A percentile compares a stretch with the other conserved stretches of the same genome.
Evolutionary conservation across 768 basidiomycete species (phyloP).

Genomic region (Calvatia gigantea): DNA sequence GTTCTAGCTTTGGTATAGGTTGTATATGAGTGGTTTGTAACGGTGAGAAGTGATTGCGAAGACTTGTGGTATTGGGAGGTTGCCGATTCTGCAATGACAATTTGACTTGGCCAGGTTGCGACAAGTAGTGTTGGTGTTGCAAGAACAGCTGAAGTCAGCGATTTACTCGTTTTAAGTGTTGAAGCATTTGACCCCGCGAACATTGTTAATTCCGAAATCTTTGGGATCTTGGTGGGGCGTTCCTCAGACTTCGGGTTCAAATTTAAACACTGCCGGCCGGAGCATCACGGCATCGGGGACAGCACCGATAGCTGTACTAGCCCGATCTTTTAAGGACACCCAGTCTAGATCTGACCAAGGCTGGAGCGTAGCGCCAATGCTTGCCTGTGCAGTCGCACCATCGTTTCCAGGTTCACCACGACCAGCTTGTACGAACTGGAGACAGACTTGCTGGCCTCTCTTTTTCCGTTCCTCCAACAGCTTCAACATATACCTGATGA

Average conservation of each 20-base stretch:
- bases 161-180: neutral
- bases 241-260: neutral
- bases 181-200: neutral
- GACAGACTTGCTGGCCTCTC: constrained; percentile 51
- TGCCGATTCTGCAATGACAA: neutral
- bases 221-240: neutral
- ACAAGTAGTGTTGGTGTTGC: neutral
- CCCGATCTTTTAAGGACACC: constrained; percentile 28
- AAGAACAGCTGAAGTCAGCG: neutral
- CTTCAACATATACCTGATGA: constrained; percentile 70
- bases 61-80: neutral
- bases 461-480: constrained; percentile 52
- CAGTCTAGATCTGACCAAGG: constrained; percentile 55
- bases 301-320: neutral
- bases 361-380: constrained; percentile 44
- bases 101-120: neutral
- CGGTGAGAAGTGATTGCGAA: neutral
- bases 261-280: neutral
- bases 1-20: neutral
- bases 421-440: constrained; percentile 80
- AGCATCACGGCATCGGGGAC: neutral
- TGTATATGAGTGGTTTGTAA: neutral
- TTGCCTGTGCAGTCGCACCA: constrained; percentile 75
- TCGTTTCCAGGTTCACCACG: constrained; percentile 81
- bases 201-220: neutral